Evolutionary conservation across 1,139 yeast genomes (phyloP).

Genomic region (Eremothecium cymbalariae): DNA sequence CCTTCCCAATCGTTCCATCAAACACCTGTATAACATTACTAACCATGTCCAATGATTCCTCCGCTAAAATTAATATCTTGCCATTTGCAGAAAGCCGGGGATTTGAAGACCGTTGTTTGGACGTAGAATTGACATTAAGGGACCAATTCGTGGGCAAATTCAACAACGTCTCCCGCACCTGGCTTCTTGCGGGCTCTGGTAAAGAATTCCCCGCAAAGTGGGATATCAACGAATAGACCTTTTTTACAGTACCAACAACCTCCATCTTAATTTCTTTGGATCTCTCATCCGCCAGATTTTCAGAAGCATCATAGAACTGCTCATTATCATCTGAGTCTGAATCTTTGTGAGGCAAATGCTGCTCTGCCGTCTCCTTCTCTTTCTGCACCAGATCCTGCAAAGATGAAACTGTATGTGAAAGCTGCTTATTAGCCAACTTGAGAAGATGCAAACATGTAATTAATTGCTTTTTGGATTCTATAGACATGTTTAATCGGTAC

Average conservation of each 20-base stretch:
- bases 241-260: conserved; percentile 79
- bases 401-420: conserved; percentile 53
- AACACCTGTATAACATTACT: conserved; percentile 74
- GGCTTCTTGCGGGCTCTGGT: conserved; percentile 78
- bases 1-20: conserved; percentile 72
- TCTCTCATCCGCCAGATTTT: conserved; percentile 30
- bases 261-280: conserved; percentile 58
- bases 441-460: conserved; percentile 67
- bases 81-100: conserved; percentile 44
- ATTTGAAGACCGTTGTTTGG: conserved; percentile 30
- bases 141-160: conserved; percentile 65
- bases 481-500: conserved; percentile 38
- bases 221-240: conserved; percentile 77
- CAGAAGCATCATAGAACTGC: conserved; percentile 14
- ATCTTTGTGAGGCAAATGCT: conserved; percentile 11
- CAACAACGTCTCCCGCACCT: conserved; percentile 72
- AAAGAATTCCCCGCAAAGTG: conserved; percentile 68
- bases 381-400: conserved; percentile 45
- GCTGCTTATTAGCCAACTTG: conserved; percentile 66
- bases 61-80: conserved; percentile 69
- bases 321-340: conserved; percentile 28
- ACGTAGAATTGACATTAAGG: conserved; percentile 32
- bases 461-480: conserved; percentile 62
- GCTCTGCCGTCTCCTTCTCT: conserved; percentile 33
- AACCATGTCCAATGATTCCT: conserved; percentile 84